Conservation (phyloP, 495 filamentous ascomycete species). For the Hypomontagnella monticulosa region DNA sequence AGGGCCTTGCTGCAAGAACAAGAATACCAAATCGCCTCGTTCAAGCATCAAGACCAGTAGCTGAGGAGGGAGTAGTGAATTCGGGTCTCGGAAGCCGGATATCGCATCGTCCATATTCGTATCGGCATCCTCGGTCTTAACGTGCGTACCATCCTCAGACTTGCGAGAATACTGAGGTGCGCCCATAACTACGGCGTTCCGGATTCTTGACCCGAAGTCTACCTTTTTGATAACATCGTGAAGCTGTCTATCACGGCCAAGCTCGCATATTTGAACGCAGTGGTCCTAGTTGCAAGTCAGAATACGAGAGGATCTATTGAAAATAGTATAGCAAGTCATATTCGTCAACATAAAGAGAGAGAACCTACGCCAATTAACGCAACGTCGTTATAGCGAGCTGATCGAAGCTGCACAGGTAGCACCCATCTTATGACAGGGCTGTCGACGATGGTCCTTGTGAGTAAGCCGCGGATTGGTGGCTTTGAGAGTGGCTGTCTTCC, state of each 20-base stretch:
- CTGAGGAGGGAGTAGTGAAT: conserved; percentile 71
- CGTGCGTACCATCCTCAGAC: conserved; percentile 46
- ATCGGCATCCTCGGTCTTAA: conserved; percentile 38
- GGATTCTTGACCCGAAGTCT: conserved; percentile 77
- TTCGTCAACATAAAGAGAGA: neutral
- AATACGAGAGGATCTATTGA: conserved; percentile 1
- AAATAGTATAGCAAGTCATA: neutral
- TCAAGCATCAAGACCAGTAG: conserved; percentile 77
- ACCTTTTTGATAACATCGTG: conserved; percentile 74
- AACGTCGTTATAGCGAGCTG: conserved; percentile 78
- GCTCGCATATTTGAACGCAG: conserved; percentile 75
- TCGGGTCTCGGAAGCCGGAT: conserved; percentile 14
- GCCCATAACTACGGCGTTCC: conserved; percentile 71
- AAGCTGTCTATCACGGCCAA: conserved; percentile 69
- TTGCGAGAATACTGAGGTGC: conserved; percentile 44
- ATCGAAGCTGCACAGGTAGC: conserved; percentile 79
- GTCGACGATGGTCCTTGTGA: conserved; percentile 78
- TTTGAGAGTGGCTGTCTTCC: conserved; percentile 37
- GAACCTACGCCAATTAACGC: conserved; percentile 82
- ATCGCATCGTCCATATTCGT: conserved; percentile 12
- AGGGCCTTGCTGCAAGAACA: conserved; percentile 64
- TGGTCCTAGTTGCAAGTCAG: conserved; percentile 62
- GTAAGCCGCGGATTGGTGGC: conserved; percentile 68
- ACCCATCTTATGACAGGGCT: conserved; percentile 82
- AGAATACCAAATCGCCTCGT: conserved; percentile 73